phyloP scores from a whole-genome alignment of 2,329 filamentous ascomycete genomes.

The Ascochyta viciae-villosae region DNA sequence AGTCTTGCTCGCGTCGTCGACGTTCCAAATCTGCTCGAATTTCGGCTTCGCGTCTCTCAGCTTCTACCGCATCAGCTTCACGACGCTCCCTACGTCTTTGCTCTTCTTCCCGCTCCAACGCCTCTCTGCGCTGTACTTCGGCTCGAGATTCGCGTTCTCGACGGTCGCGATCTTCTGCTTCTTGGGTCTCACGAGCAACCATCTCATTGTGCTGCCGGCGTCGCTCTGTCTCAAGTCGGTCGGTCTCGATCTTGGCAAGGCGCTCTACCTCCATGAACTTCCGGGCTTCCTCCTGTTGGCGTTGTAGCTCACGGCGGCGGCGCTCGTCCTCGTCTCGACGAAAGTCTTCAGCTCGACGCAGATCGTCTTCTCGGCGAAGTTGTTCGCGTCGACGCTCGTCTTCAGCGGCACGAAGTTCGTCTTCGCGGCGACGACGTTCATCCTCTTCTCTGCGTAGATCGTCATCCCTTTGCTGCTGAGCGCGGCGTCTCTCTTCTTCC shows the following conservation, averaged over 20 bases:
- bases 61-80: conserved; percentile 34
- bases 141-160: conserved; percentile 34
- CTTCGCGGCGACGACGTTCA: conserved; percentile 23
- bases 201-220: conserved; percentile 37
- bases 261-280: conserved; percentile 38
- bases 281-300: conserved; percentile 40
- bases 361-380: conserved; percentile 29
- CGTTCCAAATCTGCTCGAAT: conserved; percentile 36
- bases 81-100: conserved; percentile 35
- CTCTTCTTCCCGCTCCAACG: conserved; percentile 40
- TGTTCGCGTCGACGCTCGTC: conserved; percentile 33
- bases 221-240: conserved; percentile 33
- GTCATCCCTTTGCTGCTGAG: conserved; percentile 29
- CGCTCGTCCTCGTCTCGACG: conserved; percentile 32
- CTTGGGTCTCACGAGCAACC: conserved; percentile 36
- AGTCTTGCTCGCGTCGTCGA: conserved; percentile 36
- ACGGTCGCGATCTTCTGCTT: conserved; percentile 39
- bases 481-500: conserved; percentile 36
- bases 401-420: conserved; percentile 21
- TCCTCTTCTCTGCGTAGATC: conserved; percentile 25
- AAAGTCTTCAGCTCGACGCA: conserved; percentile 28
- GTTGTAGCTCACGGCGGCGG: conserved; percentile 30
- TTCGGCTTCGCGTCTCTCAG: conserved; percentile 38
- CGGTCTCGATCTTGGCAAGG: conserved; percentile 36
- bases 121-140: conserved; percentile 40